These are phyloP conservation scores for Samsoniella hepiali DNA, from an alignment of 2,329 filamentous ascomycete species.

Conservation along the genomic window DNA sequence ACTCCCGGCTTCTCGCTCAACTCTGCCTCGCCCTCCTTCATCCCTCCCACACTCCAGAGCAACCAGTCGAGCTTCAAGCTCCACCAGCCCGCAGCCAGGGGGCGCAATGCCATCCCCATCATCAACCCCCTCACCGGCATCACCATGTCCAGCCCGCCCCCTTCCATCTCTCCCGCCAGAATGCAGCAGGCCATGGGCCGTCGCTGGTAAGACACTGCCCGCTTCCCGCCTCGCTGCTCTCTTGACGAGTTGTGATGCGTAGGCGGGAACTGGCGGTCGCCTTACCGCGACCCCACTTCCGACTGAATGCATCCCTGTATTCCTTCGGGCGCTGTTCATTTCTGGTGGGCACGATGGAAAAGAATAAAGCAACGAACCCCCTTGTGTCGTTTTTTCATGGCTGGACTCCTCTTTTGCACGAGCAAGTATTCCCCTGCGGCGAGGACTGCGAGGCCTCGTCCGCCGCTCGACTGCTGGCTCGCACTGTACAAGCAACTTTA, in stretches of 20 bases:
- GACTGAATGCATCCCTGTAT: conserved; percentile 18
- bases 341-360: conserved; percentile 44
- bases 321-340: conserved; percentile 34
- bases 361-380: not conserved
- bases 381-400: conserved; percentile 41
- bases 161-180: conserved; percentile 61
- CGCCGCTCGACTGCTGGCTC: conserved; percentile 12
- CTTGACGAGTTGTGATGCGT: conserved; percentile 27
- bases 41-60: conserved; percentile 63
- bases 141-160: conserved; percentile 82
- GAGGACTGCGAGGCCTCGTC: conserved; percentile 14
- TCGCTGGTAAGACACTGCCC: conserved; percentile 47
- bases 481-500: conserved; percentile 48
- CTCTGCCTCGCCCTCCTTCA: conserved; percentile 63
- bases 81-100: conserved; percentile 85
- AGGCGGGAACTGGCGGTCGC: conserved; percentile 33
- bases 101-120: conserved; percentile 94
- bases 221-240: conserved; percentile 29
- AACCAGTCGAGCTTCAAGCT: conserved; percentile 70
- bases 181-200: conserved; percentile 54
- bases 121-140: conserved; percentile 92
- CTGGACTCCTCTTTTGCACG: conserved; percentile 34
- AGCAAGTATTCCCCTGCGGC: conserved; percentile 6
- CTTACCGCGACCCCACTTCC: conserved; percentile 8
- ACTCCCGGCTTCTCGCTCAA: conserved; percentile 73